Base-by-base conservation (phyloP, 306 rosid genomes). In the Astragalus membranaceus region DNA sequence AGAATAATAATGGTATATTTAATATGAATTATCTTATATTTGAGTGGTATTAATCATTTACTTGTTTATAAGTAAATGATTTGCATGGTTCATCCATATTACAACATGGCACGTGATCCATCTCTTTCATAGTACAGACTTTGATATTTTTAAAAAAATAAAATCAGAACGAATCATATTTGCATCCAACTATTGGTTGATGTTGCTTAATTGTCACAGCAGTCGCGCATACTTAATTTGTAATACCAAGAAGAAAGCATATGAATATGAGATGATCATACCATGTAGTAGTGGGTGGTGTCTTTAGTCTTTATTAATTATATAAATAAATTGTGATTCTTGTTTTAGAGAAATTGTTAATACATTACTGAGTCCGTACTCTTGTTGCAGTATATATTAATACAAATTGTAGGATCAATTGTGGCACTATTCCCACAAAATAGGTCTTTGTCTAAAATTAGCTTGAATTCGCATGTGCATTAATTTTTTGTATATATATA, bases 121-220 rank as follows among this genome's bases (percentile, higher is more conserved):
- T 65, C 60, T 17, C 10, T 42, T 57, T 23, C 14, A 8, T n/a
- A 2, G 83, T 48, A 78, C 78, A 77, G 6, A 2, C 55, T n/a
- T 65, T 0, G 4, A 64, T 15, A 37, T 74, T 12, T 36, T 64
- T 47, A 7, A 9, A 9, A 14, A 7, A 6, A 41, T 15, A 49
- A 14, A 66, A 48, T 4, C 0, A 9, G 47, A 60, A 52, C 7
- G 32, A 30, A 69, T 56, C 47, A 61, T 35, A 48, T 29, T 37
- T 63, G 3, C 63, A 20, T 15, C 50, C 7, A 68, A 63, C 58
- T 41, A 80, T 75, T 80, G 80, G 80, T 4, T 55, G 44, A 61
- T 63, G 37, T 26, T 54, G 46, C 49, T 62, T 69, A 48, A 39
- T 64, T 50, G 56, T 51, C 52, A 26, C 64, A 52, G 5, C 72